Evolutionary conservation across 2,329 filamentous ascomycete genomes (phyloP).

Genomic region (Aspergillus sp.): DNA sequence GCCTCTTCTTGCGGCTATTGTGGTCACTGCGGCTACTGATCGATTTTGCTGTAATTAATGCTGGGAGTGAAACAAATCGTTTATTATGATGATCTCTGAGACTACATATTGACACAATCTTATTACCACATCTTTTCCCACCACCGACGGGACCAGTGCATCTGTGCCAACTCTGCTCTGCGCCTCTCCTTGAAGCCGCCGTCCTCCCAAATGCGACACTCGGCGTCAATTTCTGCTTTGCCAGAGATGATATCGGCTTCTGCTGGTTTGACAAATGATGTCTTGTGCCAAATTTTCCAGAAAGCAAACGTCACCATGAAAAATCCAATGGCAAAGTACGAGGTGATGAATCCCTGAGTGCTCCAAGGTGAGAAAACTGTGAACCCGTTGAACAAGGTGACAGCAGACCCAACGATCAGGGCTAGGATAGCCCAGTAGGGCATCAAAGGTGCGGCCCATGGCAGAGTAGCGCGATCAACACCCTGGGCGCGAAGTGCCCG

Average conservation of each 20-base stretch:
- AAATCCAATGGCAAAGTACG: constrained; percentile 53
- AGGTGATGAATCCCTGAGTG: constrained; percentile 55
- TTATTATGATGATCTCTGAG: background rate
- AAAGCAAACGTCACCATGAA: constrained; percentile 48
- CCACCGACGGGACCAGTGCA: constrained; percentile 31
- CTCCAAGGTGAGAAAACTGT: constrained; percentile 45
- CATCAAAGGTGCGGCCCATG: constrained; percentile 69
- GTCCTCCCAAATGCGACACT: constrained; percentile 41
- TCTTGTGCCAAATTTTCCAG: constrained; percentile 39
- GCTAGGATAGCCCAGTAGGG: constrained; percentile 72
- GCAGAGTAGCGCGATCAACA: constrained; percentile 67
- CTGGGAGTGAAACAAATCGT: background rate
- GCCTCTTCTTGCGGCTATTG: constrained; percentile 15
- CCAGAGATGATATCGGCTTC: constrained; percentile 39
- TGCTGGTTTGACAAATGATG: constrained; percentile 32
- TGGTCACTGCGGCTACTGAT: constrained; percentile 19
- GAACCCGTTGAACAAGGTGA: constrained; percentile 71
- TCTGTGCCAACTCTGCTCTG: constrained; percentile 33
- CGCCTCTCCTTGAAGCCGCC: constrained; percentile 34
- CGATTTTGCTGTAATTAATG: background rate
- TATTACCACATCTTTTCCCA: constrained; percentile 40
- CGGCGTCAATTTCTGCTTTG: constrained; percentile 40
- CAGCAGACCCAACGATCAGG: constrained; percentile 54
- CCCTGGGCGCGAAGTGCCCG: constrained; percentile 71
- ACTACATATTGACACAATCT: constrained; percentile 3